Evolutionary conservation across 495 filamentous ascomycete species (phyloP), one percentile per base, ranked within the genome.

Genomic region (Opeltia flavorubescens): DNA sequence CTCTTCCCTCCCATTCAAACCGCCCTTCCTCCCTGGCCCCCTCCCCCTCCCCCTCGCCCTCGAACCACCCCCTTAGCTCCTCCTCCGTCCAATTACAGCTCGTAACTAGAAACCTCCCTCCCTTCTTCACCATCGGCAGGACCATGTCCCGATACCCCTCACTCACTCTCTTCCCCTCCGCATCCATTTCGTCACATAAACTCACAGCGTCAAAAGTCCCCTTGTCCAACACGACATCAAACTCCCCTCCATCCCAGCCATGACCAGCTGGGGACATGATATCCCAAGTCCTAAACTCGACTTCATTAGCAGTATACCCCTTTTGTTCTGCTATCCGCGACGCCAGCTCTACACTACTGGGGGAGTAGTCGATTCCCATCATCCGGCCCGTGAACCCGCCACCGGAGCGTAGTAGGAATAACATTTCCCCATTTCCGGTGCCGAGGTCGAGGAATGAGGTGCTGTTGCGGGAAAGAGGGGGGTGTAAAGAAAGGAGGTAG

Each of bases 81-180:
- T 77, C 72, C 67, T 91, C 86, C 29, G 91, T 95, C 91, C 91
- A 98, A 65, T 98, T 98, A 60, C 91, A 98, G 57, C 85, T 94
- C 50, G 91, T 95, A 20, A 98, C 75, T 27, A 94, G 59, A 55
- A 95, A 71, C 34, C 82, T 67, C 2, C 87, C 87, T 3, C 80
- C 81, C 5, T 62, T 62, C 49, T 74, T 77, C 36, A 96, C 67
- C 24, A 94, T 63, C 42, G 59, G 53, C 27, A 75, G 66, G 18
- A 86, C 80, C 21, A 76, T 71, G 50, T 68, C 66, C 18, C 74
- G 70, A 68, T 96, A 98, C 39, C 70, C 68, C 59, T 95, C 86
- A 57, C 71, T 81, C 17, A 81, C 66, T 38, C 77, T 70, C 8
- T 67, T 63, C 6, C 72, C 78, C 18, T 58, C 48, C 7, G 31